Evolutionary conservation across 768 basidiomycete genomes (phyloP), one percentile per base, ranked within the genome.

Genomic region (Macrolepiota dolichaula): DNA sequence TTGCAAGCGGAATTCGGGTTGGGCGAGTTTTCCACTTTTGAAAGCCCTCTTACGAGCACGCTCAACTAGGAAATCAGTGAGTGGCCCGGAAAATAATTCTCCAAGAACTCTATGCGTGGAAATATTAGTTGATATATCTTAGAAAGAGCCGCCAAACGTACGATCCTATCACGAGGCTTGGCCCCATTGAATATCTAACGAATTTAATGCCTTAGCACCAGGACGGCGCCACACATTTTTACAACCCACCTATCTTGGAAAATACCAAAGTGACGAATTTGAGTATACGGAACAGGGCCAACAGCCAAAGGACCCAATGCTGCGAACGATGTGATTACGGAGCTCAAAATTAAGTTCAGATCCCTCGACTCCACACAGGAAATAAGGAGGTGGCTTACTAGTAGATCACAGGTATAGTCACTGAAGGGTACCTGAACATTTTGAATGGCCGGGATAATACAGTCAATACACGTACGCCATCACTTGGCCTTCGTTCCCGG

Each of bases 1-100:
- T 22, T 72, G 73, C 15, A 77, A 63, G 2, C 76, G 70, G 59
- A 74, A 66, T 60, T 76, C 73, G 5, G 73, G 65, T 19, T 74
- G 62, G 1, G 68, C 71, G 4, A 63, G 59, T 25, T 62, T 63
- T 11, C 71, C 72, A 3, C 61, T 57, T 22, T 63, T 46, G 0
- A 72, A 57, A 4, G 71, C 72, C n/a, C 62, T 64, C 29, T 65
- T 63, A 7, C 74, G 72, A 44, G 74, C 74, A 32, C 29, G 29
- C 29, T 32, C 29, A 7, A 7, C 29, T 3, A 32, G 7, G 29
- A 32, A 32, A 7, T 32, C 29, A 7, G 29, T 7, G 29, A 32
- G 7, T 7, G 29, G 7, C 29, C 29, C 29, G 7, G 7, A 32
- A 32, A 32, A 32, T 32, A 32, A 32, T 32, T 75, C 75, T 1